Percentiles rank a stretch among this genome's conserved stretches.
Conservation (phyloP, 305 asterid genomes). For the Solanum aculeatissimum region DNA sequence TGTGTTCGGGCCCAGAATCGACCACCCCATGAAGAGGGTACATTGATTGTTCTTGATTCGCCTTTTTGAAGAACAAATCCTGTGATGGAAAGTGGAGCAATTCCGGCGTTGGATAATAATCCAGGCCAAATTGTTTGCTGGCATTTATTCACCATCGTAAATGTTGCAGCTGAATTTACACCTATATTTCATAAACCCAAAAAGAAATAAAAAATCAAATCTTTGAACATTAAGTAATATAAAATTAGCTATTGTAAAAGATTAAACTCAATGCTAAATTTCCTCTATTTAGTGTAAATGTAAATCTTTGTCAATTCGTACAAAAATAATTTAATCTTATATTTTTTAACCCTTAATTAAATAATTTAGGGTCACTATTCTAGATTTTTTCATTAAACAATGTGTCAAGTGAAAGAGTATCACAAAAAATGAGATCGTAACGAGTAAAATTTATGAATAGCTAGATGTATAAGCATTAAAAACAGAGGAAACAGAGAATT, state of each 20-base stretch:
- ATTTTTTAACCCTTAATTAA: too few relatives aligned
- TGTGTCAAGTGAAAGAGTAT: too few relatives aligned
- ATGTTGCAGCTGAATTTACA: conserved; percentile 34
- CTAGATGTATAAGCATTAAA: too few relatives aligned
- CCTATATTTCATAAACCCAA: conserved; percentile 3
- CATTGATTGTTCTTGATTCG: conserved; percentile 30
- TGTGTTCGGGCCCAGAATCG: conserved; percentile 74
- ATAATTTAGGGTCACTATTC: too few relatives aligned
- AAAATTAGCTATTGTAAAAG: not conserved
- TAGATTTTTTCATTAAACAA: too few relatives aligned
- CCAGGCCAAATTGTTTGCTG: conserved; percentile 74
- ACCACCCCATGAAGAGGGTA: conserved; percentile 77
- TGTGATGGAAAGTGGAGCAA: conserved; percentile 40
- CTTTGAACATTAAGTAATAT: not conserved
- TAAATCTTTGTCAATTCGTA: too few relatives aligned
- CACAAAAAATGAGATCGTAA: too few relatives aligned
- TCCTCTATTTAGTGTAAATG: too few relatives aligned
- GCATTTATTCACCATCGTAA: conserved; percentile 58
- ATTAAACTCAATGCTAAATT: not conserved
- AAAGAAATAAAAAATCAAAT: not conserved
- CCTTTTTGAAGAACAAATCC: conserved; percentile 49
- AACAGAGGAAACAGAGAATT: not conserved
- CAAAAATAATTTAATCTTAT: too few relatives aligned
- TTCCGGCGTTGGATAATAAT: conserved; percentile 48
- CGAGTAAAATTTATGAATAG: too few relatives aligned